phyloP scores from a whole-genome alignment of 768 basidiomycete species.

The Paxillus ammoniavirescens region DNA sequence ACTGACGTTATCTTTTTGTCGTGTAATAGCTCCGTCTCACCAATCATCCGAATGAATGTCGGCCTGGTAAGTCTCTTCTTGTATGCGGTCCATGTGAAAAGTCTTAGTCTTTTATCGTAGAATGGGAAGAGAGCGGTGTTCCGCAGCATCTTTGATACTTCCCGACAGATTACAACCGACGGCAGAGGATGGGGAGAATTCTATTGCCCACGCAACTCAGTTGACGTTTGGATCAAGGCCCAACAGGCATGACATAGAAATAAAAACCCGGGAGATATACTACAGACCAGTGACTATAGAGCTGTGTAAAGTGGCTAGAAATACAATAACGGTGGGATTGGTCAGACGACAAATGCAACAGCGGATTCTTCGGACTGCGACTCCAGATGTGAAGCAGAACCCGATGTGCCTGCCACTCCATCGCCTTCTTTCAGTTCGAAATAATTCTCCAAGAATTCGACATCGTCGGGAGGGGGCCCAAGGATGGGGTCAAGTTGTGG shows the following conservation, averaged over 20 bases:
- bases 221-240: conserved; percentile 58
- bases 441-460: not conserved
- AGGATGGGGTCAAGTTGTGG: not conserved
- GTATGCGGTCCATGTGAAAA: not conserved
- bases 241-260: not conserved
- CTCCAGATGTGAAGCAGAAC: not conserved
- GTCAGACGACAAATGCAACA: not conserved
- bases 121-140: conserved; percentile 36
- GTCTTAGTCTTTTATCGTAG: conserved; percentile 23
- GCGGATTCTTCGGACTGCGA: conserved; percentile 8
- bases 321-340: not conserved
- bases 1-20: not conserved
- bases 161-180: conserved; percentile 46
- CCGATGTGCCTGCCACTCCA: not conserved
- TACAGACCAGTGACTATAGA: not conserved
- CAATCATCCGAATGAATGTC: conserved; percentile 58
- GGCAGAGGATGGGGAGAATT: conserved; percentile 66
- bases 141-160: conserved; percentile 44
- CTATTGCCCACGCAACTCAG: conserved; percentile 50
- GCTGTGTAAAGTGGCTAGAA: not conserved
- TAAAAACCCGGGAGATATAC: not conserved
- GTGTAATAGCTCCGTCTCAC: conserved; percentile 20
- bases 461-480: not conserved
- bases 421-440: conserved; percentile 4
- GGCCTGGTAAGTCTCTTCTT: conserved; percentile 46